phyloP scores from a whole-genome alignment of 805 yeast genomes.

The Kazachstania psychrophila region DNA sequence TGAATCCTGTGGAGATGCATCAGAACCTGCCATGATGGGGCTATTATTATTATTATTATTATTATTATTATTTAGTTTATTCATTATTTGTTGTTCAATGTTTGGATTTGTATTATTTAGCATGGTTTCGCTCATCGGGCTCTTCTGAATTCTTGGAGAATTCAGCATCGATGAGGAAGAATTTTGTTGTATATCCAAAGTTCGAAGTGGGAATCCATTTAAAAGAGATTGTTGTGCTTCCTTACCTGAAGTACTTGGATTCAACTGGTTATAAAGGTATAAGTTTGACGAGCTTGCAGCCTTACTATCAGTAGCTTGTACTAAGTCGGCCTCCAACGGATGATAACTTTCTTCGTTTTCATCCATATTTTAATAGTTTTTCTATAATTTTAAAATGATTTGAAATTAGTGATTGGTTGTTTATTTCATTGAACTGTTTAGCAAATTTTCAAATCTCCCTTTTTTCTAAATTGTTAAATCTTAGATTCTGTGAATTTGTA shows the following conservation, averaged over 20 bases:
- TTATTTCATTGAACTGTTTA: too few relatives aligned
- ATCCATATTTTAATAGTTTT: neutral
- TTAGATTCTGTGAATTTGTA: too few relatives aligned
- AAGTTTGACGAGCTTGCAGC: slow-evolving; percentile 2
- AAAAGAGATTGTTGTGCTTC: neutral
- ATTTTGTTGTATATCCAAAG: too few relatives aligned
- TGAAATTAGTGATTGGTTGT: too few relatives aligned
- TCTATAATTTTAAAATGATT: too few relatives aligned
- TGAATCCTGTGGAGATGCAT: neutral
- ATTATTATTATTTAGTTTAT: neutral
- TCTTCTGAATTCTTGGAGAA: too few relatives aligned
- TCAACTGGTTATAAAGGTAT: slow-evolving; percentile 6
- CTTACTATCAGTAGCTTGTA: neutral
- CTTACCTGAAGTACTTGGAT: neutral
- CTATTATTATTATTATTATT: neutral
- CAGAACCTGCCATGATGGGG: neutral
- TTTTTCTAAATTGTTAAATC: too few relatives aligned
- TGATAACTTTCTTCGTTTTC: slow-evolving; percentile 10
- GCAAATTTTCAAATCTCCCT: too few relatives aligned
- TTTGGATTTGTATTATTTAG: neutral
- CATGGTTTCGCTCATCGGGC: neutral
- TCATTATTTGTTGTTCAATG: slow-evolving; percentile 1
- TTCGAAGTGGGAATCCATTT: too few relatives aligned
- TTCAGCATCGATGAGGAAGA: too few relatives aligned
- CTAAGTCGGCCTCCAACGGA: slow-evolving; percentile 13